Conservation (phyloP, 139 green algal genomes). For the Picochlorum sp. region DNA sequence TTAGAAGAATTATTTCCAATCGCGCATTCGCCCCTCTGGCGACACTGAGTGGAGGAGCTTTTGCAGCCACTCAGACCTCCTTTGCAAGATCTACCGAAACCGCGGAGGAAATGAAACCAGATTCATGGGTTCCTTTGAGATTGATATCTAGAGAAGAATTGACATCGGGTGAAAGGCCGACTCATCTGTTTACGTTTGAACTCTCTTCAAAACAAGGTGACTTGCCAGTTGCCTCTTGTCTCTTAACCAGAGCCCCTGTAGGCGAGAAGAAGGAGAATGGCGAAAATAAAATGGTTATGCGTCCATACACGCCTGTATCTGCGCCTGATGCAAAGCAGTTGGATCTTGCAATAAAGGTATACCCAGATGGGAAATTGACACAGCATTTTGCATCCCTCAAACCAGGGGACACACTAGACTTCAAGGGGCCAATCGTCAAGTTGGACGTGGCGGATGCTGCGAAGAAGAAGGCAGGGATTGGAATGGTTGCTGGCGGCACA, state of each 20-base stretch:
- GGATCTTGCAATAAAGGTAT: slow-evolving; percentile 32
- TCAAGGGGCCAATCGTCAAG: slow-evolving; percentile 60
- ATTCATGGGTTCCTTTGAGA: slow-evolving; percentile 37
- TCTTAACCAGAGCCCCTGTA: slow-evolving; percentile 38
- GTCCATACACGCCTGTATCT: slow-evolving; percentile 55
- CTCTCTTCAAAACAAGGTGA: slow-evolving; percentile 8
- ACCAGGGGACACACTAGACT: slow-evolving; percentile 5
- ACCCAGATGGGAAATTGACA: slow-evolving; percentile 21
- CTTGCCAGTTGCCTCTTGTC: slow-evolving; percentile 33
- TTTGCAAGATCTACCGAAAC: background rate
- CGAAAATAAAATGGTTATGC: slow-evolving; percentile 40
- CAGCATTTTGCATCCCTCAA: slow-evolving; percentile 16
- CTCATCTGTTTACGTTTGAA: slow-evolving; percentile 33
- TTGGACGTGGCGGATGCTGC: slow-evolving; percentile 63
- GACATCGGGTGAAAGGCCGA: slow-evolving; percentile 19
- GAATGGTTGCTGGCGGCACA: slow-evolving; percentile 64
- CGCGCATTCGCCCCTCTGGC: slow-evolving; percentile 8
- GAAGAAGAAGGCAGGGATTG: slow-evolving; percentile 45
- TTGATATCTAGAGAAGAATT: slow-evolving; percentile 28
- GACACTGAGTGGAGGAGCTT: slow-evolving; percentile 16
- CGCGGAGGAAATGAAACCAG: background rate
- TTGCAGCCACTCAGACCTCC: background rate
- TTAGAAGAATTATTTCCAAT: background rate
- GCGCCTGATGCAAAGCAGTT: slow-evolving; percentile 31
- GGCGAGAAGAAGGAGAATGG: slow-evolving; percentile 45